Percentiles rank a stretch among this genome's conserved stretches.
These are phyloP conservation scores for Suillus tomentosus DNA, from an alignment of 768 basidiomycete genomes.

Conservation along the genomic window DNA sequence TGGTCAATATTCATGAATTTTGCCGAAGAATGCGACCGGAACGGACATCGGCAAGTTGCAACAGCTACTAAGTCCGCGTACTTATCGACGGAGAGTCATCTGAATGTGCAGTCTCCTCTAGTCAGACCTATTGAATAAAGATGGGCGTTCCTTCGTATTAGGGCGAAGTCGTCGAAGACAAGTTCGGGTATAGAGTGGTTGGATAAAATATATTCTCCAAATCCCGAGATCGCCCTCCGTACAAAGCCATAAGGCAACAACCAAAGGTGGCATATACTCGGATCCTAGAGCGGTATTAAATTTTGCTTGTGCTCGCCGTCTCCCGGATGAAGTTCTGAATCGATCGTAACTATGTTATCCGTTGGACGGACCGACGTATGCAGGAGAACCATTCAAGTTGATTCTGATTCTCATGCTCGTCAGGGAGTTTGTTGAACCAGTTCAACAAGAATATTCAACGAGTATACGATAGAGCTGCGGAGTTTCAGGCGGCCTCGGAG, in stretches of 20 bases:
- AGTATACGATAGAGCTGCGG: background rate
- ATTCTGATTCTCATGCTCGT: too few relatives aligned
- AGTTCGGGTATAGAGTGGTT: background rate
- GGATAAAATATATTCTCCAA: background rate
- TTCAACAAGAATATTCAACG: too few relatives aligned
- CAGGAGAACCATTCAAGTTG: background rate
- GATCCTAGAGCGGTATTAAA: background rate
- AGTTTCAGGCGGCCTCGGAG: background rate
- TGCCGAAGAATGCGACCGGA: background rate
- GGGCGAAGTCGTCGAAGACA: background rate
- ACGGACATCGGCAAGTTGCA: background rate
- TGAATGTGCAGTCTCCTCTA: background rate
- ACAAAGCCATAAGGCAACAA: background rate
- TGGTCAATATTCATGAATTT: background rate
- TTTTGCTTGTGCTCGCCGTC: background rate
- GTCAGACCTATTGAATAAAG: background rate
- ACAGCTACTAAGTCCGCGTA: background rate
- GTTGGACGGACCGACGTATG: background rate
- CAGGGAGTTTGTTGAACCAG: too few relatives aligned
- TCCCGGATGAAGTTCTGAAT: background rate
- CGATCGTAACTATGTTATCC: background rate
- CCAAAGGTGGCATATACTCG: background rate
- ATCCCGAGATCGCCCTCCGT: background rate
- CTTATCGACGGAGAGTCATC: background rate
- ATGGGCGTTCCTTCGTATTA: background rate